These are phyloP conservation scores for Solanum megistacrolobum DNA, from an alignment of 257 asterid genomes.

Conservation along the genomic window DNA sequence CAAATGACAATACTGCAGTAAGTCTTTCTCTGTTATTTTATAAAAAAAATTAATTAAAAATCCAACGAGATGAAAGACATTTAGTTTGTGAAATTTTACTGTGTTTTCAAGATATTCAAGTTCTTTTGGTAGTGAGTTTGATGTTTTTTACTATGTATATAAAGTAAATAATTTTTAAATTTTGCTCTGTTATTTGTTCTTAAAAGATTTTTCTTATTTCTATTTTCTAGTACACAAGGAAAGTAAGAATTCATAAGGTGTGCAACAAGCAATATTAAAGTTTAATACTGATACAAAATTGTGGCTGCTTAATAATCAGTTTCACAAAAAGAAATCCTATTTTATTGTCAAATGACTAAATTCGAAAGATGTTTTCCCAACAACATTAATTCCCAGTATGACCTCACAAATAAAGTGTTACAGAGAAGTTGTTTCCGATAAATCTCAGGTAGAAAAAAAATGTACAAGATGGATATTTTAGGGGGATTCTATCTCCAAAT, in stretches of 20 bases:
- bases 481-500: constrained; percentile 42
- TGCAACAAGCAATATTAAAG: neutral
- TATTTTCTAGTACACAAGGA: neutral
- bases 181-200: neutral
- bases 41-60: neutral
- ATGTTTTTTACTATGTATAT: neutral
- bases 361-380: neutral
- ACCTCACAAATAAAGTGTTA: neutral
- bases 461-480: neutral
- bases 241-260: neutral
- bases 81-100: neutral
- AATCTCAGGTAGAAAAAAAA: neutral
- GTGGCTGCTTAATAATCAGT: neutral
- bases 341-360: neutral
- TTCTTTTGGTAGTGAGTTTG: neutral
- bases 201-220: neutral
- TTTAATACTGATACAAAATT: neutral
- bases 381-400: neutral
- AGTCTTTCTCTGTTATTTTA: neutral
- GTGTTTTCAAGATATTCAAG: neutral
- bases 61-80: neutral
- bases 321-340: neutral
- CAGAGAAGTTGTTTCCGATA: neutral
- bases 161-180: neutral
- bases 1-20: neutral